phyloP scores from a whole-genome alignment of 2,329 filamentous ascomycete genomes.

The Fusarium metavorans region DNA sequence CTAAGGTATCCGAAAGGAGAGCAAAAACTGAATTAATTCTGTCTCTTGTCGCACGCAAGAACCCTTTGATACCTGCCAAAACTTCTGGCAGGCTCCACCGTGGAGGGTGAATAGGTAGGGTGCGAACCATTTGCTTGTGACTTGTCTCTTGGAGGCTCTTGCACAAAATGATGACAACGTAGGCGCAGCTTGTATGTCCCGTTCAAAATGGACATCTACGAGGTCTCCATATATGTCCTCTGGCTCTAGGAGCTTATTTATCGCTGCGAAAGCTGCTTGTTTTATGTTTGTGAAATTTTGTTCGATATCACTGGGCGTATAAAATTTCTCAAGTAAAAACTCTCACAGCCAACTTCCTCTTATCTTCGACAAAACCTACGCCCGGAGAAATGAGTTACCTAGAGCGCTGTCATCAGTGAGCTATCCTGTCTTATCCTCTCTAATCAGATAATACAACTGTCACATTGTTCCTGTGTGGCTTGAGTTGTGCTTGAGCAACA shows the following conservation, averaged over 20 bases:
- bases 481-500: background rate
- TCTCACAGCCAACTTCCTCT: background rate
- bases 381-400: accelerated
- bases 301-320: too few species aligned
- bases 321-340: too few species aligned
- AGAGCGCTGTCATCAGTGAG: background rate
- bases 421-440: background rate
- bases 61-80: background rate
- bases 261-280: too few species aligned
- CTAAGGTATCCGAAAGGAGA: background rate
- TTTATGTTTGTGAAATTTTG: too few species aligned
- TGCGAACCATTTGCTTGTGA: too few species aligned
- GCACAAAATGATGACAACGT: background rate
- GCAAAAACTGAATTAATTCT: background rate
- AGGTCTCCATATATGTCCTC: accelerated
- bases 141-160: background rate
- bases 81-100: background rate
- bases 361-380: background rate
- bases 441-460: background rate
- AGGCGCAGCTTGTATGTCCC: background rate
- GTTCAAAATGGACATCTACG: background rate
- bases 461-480: background rate
- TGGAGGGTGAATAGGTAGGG: background rate
- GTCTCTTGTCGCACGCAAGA: background rate
- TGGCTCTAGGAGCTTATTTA: background rate